Evolutionary conservation across 371 early-diverging fungal species (phyloP).

Genomic region (Haplosporangium sp.): DNA sequence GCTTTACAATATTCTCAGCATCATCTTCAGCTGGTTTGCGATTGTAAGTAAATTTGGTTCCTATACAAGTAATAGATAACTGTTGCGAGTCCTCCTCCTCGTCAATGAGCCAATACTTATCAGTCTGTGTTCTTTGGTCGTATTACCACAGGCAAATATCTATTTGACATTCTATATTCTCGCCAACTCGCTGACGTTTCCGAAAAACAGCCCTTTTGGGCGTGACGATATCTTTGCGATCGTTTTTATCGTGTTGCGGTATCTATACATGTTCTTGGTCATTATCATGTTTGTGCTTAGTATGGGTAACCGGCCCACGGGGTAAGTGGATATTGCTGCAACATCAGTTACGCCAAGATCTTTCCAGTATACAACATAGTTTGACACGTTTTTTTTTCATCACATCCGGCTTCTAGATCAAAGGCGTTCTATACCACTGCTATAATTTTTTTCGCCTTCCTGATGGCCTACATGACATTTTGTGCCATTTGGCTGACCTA

Average conservation of each 20-base stretch:
- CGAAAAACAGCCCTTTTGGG: slow-evolving; percentile 43
- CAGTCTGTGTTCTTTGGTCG: background rate
- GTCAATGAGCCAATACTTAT: background rate
- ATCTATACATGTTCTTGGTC: slow-evolving; percentile 75
- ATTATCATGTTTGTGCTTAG: slow-evolving; percentile 78
- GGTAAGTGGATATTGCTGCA: slow-evolving; percentile 41
- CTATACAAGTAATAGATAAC: background rate
- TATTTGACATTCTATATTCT: slow-evolving; percentile 86
- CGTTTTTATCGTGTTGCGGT: slow-evolving; percentile 64
- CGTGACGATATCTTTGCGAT: slow-evolving; percentile 42
- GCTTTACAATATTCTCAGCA: slow-evolving; percentile 76
- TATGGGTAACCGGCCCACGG: slow-evolving; percentile 85
- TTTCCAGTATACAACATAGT: too few relatives aligned
- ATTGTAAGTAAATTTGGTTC: slow-evolving; percentile 64
- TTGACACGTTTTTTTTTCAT: too few relatives aligned
- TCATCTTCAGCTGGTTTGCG: slow-evolving; percentile 85
- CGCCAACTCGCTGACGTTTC: slow-evolving; percentile 54
- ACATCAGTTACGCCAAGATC: too few relatives aligned
- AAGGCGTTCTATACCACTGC: slow-evolving; percentile 70
- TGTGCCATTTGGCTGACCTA: slow-evolving; percentile 67
- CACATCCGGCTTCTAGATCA: slow-evolving; percentile 42
- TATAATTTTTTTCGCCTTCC: slow-evolving; percentile 76
- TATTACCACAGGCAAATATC: slow-evolving; percentile 68
- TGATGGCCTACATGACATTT: slow-evolving; percentile 83
- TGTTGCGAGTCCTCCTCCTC: too few relatives aligned